Evolutionary conservation across 2,329 filamentous ascomycete species (phyloP), one percentile per base, ranked within the genome.

Genomic region (Xylaria sp.): DNA sequence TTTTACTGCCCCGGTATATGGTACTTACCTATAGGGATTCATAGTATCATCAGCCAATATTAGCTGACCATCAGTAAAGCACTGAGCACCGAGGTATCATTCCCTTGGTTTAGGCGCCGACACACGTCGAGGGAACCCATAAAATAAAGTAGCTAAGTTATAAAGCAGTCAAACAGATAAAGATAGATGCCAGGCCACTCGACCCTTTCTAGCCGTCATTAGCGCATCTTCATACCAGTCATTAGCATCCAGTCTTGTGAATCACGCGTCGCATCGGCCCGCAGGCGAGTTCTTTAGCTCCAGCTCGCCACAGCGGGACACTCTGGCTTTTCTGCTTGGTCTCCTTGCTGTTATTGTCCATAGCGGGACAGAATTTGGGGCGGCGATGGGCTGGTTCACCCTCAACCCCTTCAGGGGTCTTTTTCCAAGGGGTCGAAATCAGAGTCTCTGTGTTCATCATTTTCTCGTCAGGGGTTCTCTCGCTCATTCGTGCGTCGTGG

Each of bases 371-470:
- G 18, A 1, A 5, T 6, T 44, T 18, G 40, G 5, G 40, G 40
- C 40, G 18, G 18, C n/a, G n/a, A n/a, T n/a, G n/a, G n/a, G n/a
- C n/a, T n/a, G 32, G 8, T 10, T 35, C 32, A 35, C 32, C 10
- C 10, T 35, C 32, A 10, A 35, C 10, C 32, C 32, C 8, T 35
- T 6, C 32, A 35, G 10, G 3, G 32, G 8, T 12, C 29, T 53
- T 42, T 25, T 51, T 21, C 53, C 54, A 9, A 53, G 18, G 21
- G 6, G 25, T 47, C 55, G 5, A 35, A n/a, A 29, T 55, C 40
- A 35, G 44, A 48, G 51, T 61, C 54, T 12, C 42, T 50, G 50
- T 66, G 57, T 53, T 32, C 32, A 54, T 47, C 42, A 12, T 12
- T 47, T 1, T 16, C 21, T 47, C 25, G 48, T 42, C 21, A 42